phyloP scores from a whole-genome alignment of 805 yeast genomes.

The Ogataea saltuana region DNA sequence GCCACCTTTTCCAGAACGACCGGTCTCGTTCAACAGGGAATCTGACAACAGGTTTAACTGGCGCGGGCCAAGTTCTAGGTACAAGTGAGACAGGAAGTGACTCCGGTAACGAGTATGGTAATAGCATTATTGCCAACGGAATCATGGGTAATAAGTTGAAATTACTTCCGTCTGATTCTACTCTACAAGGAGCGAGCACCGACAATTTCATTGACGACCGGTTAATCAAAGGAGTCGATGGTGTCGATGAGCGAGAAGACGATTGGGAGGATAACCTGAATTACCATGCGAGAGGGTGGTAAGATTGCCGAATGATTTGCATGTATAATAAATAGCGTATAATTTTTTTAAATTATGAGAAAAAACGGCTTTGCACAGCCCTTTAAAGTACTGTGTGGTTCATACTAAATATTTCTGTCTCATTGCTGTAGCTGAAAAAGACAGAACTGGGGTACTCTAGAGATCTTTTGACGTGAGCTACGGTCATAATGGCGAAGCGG shows the following conservation, averaged over 20 bases:
- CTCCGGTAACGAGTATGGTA: slow-evolving; percentile 5
- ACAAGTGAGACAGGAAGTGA: slow-evolving; percentile 9
- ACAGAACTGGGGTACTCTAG: too few species aligned
- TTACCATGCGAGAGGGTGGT: slow-evolving; percentile 46
- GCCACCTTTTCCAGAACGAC: too few species aligned
- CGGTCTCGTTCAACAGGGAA: too few species aligned
- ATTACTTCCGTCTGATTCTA: slow-evolving; percentile 24
- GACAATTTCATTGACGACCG: slow-evolving; percentile 19
- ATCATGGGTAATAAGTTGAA: slow-evolving; percentile 32
- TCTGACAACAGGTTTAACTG: too few species aligned
- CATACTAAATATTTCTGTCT: too few species aligned
- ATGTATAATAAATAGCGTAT: slow-evolving; percentile 6
- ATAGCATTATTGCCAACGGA: slow-evolving; percentile 30
- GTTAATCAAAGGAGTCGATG: slow-evolving; percentile 1
- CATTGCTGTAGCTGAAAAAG: too few species aligned
- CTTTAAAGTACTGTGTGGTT: too few species aligned
- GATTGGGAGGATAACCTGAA: slow-evolving; percentile 38
- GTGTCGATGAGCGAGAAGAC: slow-evolving; percentile 13
- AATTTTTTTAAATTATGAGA: too few species aligned
- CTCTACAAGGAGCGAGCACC: slow-evolving; percentile 2
- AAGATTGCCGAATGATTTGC: slow-evolving; percentile 10
- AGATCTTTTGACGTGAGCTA: too few species aligned
- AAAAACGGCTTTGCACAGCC: too few species aligned
- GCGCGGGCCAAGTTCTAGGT: not conserved
- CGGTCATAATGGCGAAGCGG: too few species aligned